These are phyloP conservation scores for Phytopythium sindhum DNA, from an alignment of 352 stramenopile genomes.

Conservation along the genomic window DNA sequence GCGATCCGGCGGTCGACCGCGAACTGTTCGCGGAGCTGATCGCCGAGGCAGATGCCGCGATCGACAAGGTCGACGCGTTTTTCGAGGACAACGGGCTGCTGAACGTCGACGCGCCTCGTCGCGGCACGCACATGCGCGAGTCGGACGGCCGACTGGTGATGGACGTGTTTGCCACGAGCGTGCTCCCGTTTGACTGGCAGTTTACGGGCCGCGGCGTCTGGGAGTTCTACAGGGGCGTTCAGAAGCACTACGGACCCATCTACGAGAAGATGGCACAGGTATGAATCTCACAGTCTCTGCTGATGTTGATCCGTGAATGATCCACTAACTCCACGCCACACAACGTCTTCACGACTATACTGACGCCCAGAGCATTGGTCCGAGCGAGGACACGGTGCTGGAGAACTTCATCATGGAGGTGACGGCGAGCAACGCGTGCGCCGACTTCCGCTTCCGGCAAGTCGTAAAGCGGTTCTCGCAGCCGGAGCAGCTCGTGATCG, in stretches of 20 bases:
- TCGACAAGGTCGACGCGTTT: slow-evolving; percentile 29
- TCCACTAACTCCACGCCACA: too few species aligned
- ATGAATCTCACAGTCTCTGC: neutral
- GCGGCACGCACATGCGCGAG: slow-evolving; percentile 28
- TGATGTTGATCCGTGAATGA: too few species aligned
- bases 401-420: slow-evolving; percentile 32
- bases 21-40: slow-evolving; percentile 14
- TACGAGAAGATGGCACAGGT: slow-evolving; percentile 33
- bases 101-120: slow-evolving; percentile 22
- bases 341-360: too few species aligned
- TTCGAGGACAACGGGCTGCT: slow-evolving; percentile 35
- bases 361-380: slow-evolving; percentile 11
- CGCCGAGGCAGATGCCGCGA: slow-evolving; percentile 17
- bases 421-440: slow-evolving; percentile 24
- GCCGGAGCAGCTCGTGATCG: slow-evolving; percentile 48
- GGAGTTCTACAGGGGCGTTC: slow-evolving; percentile 29
- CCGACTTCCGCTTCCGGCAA: slow-evolving; percentile 31
- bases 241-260: slow-evolving; percentile 30
- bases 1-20: slow-evolving; percentile 14
- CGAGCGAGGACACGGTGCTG: slow-evolving; percentile 30
- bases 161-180: slow-evolving; percentile 39
- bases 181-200: slow-evolving; percentile 37
- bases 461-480: slow-evolving; percentile 29
- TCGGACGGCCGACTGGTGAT: slow-evolving; percentile 26
- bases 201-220: slow-evolving; percentile 26